Evolutionary conservation across 768 basidiomycete species (phyloP), one percentile per base, ranked within the genome.

Genomic region (Pleurotus citrinopileatus): DNA sequence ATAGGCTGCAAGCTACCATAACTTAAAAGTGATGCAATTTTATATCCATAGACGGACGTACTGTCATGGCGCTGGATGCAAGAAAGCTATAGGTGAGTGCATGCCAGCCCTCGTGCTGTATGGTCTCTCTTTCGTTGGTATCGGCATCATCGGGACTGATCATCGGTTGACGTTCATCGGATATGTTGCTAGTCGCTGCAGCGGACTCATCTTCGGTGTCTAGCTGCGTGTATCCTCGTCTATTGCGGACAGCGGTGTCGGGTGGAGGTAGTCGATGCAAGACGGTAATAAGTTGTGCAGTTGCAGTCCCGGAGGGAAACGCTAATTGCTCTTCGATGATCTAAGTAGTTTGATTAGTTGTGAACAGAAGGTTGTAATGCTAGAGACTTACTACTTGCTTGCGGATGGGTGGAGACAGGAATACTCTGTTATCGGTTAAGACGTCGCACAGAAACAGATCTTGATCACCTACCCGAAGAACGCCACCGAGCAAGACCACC

Each of bases 291-390:
- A 98, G 77, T 59, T 97, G 95, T 3, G 95, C 95, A 1, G 96
- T 98, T 1, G 95, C 95, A 13, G 95, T 96, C 26, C 96, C 96
- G 1, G 91, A 94, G 2, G 96, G 96, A 61, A 98, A 98, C 2
- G 89, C 77, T 3, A 98, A 83, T 67, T 96, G 86, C 68, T 98
- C 96, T 65, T 95, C 89, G 37, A 98, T 84, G 55, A 98, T 94
- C 90, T 94, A 58, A 12, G 44, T 17, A 17, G 15, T n/a, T n/a
- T 19, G 6, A 45, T 43, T 28, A 27, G 45, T 42, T 22, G 29
- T 50, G 42, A 8, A 37, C 19, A 20, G 25, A 34, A 42, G 26
- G n/a, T n/a, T n/a, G n/a, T n/a, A n/a, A n/a, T n/a, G n/a, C n/a
- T n/a, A n/a, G n/a, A n/a, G n/a, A 75, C 87, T 26, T 59, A 94